Base-by-base conservation (phyloP, 2,329 filamentous ascomycete species). In the Aureobasidium pullulans region DNA sequence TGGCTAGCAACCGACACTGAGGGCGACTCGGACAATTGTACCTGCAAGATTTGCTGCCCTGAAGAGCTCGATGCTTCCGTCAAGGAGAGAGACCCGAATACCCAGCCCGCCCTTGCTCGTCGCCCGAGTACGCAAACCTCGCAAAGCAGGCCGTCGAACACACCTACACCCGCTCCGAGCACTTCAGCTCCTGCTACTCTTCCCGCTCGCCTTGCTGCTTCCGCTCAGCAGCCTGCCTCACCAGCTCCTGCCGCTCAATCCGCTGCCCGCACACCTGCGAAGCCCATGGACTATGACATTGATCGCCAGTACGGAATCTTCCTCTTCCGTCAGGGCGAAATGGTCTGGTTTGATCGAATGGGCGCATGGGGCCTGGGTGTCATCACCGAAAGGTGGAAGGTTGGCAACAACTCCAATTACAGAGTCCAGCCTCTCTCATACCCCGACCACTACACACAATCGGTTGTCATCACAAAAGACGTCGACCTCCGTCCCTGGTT, bases 31-130 rank as follows among this genome's bases (percentile, higher is more conserved):
- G 73, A 77, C 61, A 84, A 84, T 64, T 84, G 81, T 70, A 73
- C 74, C 16, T 84, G 81, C 72, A 81, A 81, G 67, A 72, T 83
- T 53, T 84, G 81, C 69, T 79, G 75, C 13, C 81, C 81, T 1
- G 76, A 81, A 62, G 79, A 81, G 61, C 65, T 77, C 5, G 68
- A 63, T 11, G 57, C 42, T 16, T 39, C 53, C 3, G 19, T 40
- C 15, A 57, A 48, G 32, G 75, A 82, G 40, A 71, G 69, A 31
- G 69, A 75, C 54, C 13, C 31, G 4, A 39, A 37, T 71, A 36
- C 19, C 1, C 34, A 32, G 4, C 42, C 43, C 5, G 23, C 32
- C 15, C 23, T 73, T 56, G 69, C 67, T 16, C 56, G 46, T 28
- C 43, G 39, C n/a, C 46, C 40, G 64, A 64, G 59, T 42, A 46